Evolutionary conservation across 2,329 filamentous ascomycete species (phyloP), one percentile per base, ranked within the genome.

Genomic region (Grosmannia clavigera): DNA sequence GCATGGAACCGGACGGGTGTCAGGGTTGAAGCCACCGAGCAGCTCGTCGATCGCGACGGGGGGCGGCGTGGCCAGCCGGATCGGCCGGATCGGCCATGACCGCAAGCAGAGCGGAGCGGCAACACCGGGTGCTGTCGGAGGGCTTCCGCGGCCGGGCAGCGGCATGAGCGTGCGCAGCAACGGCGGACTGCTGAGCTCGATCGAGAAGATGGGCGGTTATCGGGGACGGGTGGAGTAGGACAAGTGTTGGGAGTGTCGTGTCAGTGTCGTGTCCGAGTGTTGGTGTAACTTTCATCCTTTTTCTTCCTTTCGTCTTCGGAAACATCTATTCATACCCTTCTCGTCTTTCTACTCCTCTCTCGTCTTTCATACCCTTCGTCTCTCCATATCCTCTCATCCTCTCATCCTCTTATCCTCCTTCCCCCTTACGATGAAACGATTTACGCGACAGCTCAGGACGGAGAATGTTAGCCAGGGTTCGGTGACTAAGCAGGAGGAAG

Each of bases 121-220:
- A 5, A 29, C 22, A 5, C 5, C 19, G 22, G 50, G 43, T n/a
- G 40, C 14, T 2, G 19, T 4, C 12, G 43, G 43, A 46, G 43
- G 43, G 6, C 16, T 81, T 58, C 75, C 78, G 48, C 73, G 80
- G 62, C 80, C 79, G 16, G 76, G 77, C 62, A 79, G 76, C 64
- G 76, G 75, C 43, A 65, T 74, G 62, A 74, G 74, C 10, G 68
- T 71, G 64, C 72, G 88, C 67, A 89, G 86, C 50, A 52, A 52
- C 68, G 84, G 87, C 60, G 59, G 60, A 2, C 87, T 94, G 68
- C 86, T 95, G 85, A 87, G 81, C 66, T 90, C 87, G 22, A 94
- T 95, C 70, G 90, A 95, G 77, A 84, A 86, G 73, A 95, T 95
- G 90, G 90, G 90, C 11, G 85, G 78, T 66, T 77, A 83, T 65